phyloP scores from a whole-genome alignment of 176 grass and related monocot species.

The Dendrocalamus sinicus region DNA sequence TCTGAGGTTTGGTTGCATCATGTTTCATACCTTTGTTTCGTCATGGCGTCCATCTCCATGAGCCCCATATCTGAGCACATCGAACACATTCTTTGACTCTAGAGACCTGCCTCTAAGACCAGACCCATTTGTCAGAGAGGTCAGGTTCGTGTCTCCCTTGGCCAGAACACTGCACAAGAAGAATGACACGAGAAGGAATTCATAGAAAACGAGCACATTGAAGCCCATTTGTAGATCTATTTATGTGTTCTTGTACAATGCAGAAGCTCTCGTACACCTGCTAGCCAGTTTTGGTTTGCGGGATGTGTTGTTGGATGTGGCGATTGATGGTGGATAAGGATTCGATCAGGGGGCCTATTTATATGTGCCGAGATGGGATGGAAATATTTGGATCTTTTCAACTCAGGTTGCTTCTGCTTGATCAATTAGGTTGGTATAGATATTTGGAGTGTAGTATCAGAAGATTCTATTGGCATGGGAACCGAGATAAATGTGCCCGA shows the following conservation, averaged over 20 bases:
- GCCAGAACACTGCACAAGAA: slow-evolving; percentile 16
- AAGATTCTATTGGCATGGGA: slow-evolving; percentile 33
- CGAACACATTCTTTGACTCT: slow-evolving; percentile 34
- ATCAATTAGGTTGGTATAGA: slow-evolving; percentile 29
- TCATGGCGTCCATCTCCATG: slow-evolving; percentile 58
- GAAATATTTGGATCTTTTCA: slow-evolving; percentile 22
- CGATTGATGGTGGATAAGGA: not conserved
- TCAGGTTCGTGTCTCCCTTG: not conserved
- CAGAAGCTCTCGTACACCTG: not conserved
- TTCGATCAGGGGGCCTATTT: slow-evolving; percentile 14
- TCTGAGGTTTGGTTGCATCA: not conserved
- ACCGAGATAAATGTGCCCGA: slow-evolving; percentile 30
- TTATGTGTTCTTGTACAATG: not conserved
- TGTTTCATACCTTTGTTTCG: slow-evolving; percentile 51
- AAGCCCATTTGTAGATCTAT: not conserved
- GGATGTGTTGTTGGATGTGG: not conserved
- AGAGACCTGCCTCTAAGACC: slow-evolving; percentile 12
- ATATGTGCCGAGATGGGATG: slow-evolving; percentile 1
- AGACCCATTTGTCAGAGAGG: not conserved
- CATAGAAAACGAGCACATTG: not conserved
- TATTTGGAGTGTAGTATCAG: slow-evolving; percentile 23
- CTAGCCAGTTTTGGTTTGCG: not conserved
- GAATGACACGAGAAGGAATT: not conserved
- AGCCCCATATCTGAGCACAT: slow-evolving; percentile 53
- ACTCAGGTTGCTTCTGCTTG: slow-evolving; percentile 32